phyloP scores from a whole-genome alignment of 2,329 filamentous ascomycete genomes.

The Mollisiaceae sp. region DNA sequence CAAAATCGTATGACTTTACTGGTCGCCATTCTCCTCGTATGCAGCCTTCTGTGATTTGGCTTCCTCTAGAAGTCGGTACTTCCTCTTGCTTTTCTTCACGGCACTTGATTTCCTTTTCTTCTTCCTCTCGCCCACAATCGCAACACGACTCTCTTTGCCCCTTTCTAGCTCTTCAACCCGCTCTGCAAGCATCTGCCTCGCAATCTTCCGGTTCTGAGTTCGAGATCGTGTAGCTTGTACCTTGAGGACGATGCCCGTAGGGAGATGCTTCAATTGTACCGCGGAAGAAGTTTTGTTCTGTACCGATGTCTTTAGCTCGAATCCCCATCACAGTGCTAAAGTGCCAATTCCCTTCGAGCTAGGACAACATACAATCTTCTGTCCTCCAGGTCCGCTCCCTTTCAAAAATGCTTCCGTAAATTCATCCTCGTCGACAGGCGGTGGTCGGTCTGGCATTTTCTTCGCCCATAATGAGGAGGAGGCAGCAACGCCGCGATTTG shows the following conservation, averaged over 20 bases:
- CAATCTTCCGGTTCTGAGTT: slow-evolving; percentile 85
- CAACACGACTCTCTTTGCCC: slow-evolving; percentile 70
- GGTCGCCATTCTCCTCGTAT: not conserved
- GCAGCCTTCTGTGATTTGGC: slow-evolving; percentile 27
- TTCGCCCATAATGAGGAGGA: slow-evolving; percentile 48
- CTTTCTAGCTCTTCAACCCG: slow-evolving; percentile 70
- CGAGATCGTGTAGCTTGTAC: slow-evolving; percentile 89
- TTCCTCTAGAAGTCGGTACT: slow-evolving; percentile 66
- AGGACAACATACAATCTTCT: slow-evolving; percentile 76
- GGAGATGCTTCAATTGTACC: slow-evolving; percentile 88
- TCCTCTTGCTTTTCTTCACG: slow-evolving; percentile 81
- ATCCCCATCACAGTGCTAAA: not conserved
- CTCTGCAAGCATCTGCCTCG: slow-evolving; percentile 67
- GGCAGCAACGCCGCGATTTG: slow-evolving; percentile 25
- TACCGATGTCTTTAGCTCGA: not conserved
- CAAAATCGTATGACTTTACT: not conserved
- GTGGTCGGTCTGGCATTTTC: slow-evolving; percentile 76
- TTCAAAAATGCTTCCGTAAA: slow-evolving; percentile 87
- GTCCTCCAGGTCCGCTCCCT: slow-evolving; percentile 89
- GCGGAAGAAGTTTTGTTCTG: slow-evolving; percentile 96
- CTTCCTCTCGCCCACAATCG: slow-evolving; percentile 66
- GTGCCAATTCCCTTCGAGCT: not conserved
- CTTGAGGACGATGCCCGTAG: slow-evolving; percentile 92
- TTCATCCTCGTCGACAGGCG: slow-evolving; percentile 74
- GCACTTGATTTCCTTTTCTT: slow-evolving; percentile 75